Base-by-base conservation (phyloP, 2,329 filamentous ascomycete genomes). In the Cladosporium sp. region DNA sequence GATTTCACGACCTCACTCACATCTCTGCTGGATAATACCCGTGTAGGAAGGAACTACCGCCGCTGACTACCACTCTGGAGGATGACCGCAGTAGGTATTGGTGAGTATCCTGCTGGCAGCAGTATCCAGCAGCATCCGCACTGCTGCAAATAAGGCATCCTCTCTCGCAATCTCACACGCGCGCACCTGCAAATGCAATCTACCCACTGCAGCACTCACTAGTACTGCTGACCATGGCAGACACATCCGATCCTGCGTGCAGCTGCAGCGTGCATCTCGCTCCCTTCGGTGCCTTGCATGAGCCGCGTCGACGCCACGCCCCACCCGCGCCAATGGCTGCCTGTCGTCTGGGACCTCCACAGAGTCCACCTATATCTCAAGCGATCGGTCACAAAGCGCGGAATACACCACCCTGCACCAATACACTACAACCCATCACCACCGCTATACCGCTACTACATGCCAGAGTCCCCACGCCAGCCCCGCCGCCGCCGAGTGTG, bases 231-330 rank as follows among this genome's bases (percentile, higher is more conserved):
- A 14, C 60, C 34, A 34, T 64, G 61, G 61, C 51, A 47, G n/a
- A 47, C 41, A 57, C 41, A 47, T 64, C 61, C 61, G 36, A 64
- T 64, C 32, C 61, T 41, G 61, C 61, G 26, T 64, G 34, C 34
- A 47, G 61, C 41, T 47, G 41, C 51, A 63, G 61, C 61, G 18
- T 57, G 49, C 34, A 34, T 57, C 34, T 38, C 55, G 30, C 61
- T 52, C 51, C 8, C 24, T 64, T 57, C 51, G 69, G 72, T 71
- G 66, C 65, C 51, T 63, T 74, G 74, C 74, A 75, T 68, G 57
- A 69, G 68, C 71, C 70, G 68, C 70, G 72, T 71, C 69, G 66
- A 66, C 69, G 74, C 74, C 73, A 74, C 72, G 59, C 54, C 66
- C 66, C 38, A 34, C 64, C 44, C 26, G 55, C 47, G 64, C 64